These are phyloP conservation scores for Decorospora gaudefroyi DNA, from an alignment of 2,329 filamentous ascomycete genomes.

Conservation along the genomic window DNA sequence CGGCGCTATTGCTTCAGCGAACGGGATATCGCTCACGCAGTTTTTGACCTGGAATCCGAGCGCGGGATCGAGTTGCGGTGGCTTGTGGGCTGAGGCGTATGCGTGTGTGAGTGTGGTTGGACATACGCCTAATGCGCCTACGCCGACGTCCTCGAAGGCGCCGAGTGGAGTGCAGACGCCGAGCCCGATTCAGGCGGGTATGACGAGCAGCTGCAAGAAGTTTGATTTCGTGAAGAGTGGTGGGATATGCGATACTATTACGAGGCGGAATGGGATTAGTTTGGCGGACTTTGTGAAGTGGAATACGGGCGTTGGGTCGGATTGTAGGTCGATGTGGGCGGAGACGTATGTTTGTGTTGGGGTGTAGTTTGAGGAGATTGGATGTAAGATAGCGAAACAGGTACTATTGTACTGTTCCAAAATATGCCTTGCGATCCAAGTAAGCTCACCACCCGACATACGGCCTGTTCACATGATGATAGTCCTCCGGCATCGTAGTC, in stretches of 20 bases:
- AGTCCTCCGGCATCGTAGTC: no score
- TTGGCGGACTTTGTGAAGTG: constrained; percentile 16
- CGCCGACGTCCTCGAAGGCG: constrained; percentile 7
- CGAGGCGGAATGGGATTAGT: constrained; percentile 7
- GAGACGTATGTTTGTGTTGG: neutral
- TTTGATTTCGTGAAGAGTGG: constrained; percentile 7
- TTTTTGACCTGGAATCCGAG: constrained; percentile 19
- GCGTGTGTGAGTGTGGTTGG: constrained; percentile 18
- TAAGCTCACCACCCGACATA: no score
- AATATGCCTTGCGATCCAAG: no score
- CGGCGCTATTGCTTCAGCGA: constrained; percentile 2
- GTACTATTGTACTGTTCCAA: no score
- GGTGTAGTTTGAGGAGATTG: no score
- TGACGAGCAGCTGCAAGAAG: constrained; percentile 13
- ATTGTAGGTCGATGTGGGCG: constrained; percentile 13
- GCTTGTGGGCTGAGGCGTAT: constrained; percentile 15
- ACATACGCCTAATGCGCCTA: constrained; percentile 4
- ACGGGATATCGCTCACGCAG: constrained; percentile 12
- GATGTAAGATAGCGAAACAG: no score
- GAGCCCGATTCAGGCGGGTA: constrained; percentile 6
- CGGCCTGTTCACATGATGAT: no score
- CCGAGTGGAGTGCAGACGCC: constrained; percentile 10
- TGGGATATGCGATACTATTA: constrained; percentile 8
- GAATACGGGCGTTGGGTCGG: constrained; percentile 14
- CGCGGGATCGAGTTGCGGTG: constrained; percentile 3